Conservation (phyloP, 169 alveolate genomes). For the Plasmodium sp. region DNA sequence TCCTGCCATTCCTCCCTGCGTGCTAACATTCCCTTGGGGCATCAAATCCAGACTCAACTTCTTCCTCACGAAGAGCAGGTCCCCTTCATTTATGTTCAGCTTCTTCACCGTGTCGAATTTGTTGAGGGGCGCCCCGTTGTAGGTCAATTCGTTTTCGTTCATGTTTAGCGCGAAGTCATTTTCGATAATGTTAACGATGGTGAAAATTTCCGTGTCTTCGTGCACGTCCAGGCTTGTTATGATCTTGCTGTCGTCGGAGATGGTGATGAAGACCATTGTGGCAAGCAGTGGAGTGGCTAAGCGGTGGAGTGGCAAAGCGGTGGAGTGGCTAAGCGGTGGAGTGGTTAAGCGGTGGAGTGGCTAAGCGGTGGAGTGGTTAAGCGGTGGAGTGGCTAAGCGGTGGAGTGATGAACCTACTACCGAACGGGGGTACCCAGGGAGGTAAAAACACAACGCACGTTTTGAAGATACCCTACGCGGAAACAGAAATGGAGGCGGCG, state of each 20-base stretch:
- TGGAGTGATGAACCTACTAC: neutral
- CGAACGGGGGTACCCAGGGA: neutral
- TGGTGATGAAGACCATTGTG: slow-evolving; percentile 67
- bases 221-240: slow-evolving; percentile 69
- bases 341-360: too few relatives aligned
- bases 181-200: slow-evolving; percentile 54
- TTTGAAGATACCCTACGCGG: neutral
- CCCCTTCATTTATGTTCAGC: slow-evolving; percentile 61
- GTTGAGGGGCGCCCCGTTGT: slow-evolving; percentile 32
- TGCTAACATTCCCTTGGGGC: neutral
- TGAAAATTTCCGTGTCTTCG: slow-evolving; percentile 69
- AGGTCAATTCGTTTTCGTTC: slow-evolving; percentile 54
- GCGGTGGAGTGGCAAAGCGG: neutral
- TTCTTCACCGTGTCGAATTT: slow-evolving; percentile 57
- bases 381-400: too few relatives aligned
- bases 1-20: neutral
- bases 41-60: slow-evolving; percentile 19
- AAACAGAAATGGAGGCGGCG: neutral
- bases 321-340: neutral
- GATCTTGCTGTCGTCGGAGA: slow-evolving; percentile 66
- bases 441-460: neutral
- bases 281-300: neutral
- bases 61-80: slow-evolving; percentile 47
- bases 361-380: too few relatives aligned
- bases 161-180: slow-evolving; percentile 51